Base-by-base conservation (phyloP, 345 rosid genomes). In the Populus deltoides region DNA sequence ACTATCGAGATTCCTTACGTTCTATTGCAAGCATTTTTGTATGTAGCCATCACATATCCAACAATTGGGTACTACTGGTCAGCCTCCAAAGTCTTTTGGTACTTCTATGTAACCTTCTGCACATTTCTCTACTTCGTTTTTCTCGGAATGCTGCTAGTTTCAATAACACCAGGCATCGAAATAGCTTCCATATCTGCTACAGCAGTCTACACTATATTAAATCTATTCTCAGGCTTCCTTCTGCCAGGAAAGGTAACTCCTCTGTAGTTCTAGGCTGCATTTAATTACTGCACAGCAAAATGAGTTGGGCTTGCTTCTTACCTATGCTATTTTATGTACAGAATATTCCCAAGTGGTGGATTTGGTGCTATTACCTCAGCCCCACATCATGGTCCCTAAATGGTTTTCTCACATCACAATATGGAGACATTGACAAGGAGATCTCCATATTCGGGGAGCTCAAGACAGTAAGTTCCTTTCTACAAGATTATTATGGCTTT, bases 151-250 rank as follows among this genome's bases (percentile, higher is more conserved):
- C 16, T 84, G 73, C 61, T 81, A 1, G 69, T 81, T 29, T 73
- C 84, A 13, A 10, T 84, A 15, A 76, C 81, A 17, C 77, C 87
- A 12, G 59, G 39, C 16, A 1, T 43, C 15, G 65, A 81, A 68
- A 4, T 66, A 7, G 83, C 77, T 7, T 25, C 81, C 0, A 29
- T 79, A 33, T 76, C 76, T 11, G 4, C 63, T 45, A 51, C 84
- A 39, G 0, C 77, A 18, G 66, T 82, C 73, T 84, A 78, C 61
- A 33, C 87, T 0, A 18, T 74, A 27, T 66, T 81, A 29, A 79
- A 57, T 68, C 78, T 84, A 8, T 84, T 81, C 79, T 79, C 87
- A 2, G 84, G 87, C 53, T 84, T 81, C 31, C 63, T 81, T 11
- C 25, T 84, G 51, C 87, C 87, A 3, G 78, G 67, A 73, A 82